These are phyloP conservation scores for Fagopyrum tataricum DNA, from an alignment of 148 eudicot genomes.

Conservation along the genomic window DNA sequence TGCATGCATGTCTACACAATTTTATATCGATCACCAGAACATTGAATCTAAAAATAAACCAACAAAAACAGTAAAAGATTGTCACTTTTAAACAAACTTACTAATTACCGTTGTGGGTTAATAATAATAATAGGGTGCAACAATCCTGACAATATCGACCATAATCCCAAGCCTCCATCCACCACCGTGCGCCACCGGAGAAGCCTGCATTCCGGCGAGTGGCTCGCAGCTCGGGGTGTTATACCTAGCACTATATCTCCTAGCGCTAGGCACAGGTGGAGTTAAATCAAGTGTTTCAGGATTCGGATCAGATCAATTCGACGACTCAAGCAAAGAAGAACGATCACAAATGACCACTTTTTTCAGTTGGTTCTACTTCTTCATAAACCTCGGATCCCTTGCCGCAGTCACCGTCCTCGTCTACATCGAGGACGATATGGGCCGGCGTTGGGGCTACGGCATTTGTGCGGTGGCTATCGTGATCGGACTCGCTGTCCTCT, in stretches of 20 bases:
- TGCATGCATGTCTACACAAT: too few relatives aligned
- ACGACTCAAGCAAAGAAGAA: constrained; percentile 38
- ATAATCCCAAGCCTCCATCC: constrained; percentile 33
- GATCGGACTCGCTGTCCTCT: constrained; percentile 21
- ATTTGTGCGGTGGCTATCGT: constrained; percentile 26
- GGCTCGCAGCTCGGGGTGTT: constrained; percentile 31
- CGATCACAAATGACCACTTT: constrained; percentile 36
- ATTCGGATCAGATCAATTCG: constrained; percentile 60
- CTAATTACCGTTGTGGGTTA: neutral
- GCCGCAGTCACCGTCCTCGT: constrained; percentile 13
- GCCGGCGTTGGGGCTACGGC: constrained; percentile 15
- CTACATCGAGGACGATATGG: constrained; percentile 14
- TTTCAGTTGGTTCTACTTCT: constrained; percentile 45
- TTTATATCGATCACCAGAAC: too few relatives aligned
- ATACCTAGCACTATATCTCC: constrained; percentile 42
- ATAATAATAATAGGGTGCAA: constrained; percentile 23
- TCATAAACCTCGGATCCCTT: constrained; percentile 13
- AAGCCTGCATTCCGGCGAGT: constrained; percentile 20
- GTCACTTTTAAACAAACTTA: neutral
- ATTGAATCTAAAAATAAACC: too few relatives aligned
- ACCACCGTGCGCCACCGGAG: constrained; percentile 17
- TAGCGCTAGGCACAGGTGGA: constrained; percentile 64
- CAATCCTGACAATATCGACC: constrained; percentile 29
- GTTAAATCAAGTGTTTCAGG: constrained; percentile 60
- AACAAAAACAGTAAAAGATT: neutral